Base-by-base conservation (phyloP, 2,329 filamentous ascomycete genomes). In the Fonsecaea pedrosoi region DNA sequence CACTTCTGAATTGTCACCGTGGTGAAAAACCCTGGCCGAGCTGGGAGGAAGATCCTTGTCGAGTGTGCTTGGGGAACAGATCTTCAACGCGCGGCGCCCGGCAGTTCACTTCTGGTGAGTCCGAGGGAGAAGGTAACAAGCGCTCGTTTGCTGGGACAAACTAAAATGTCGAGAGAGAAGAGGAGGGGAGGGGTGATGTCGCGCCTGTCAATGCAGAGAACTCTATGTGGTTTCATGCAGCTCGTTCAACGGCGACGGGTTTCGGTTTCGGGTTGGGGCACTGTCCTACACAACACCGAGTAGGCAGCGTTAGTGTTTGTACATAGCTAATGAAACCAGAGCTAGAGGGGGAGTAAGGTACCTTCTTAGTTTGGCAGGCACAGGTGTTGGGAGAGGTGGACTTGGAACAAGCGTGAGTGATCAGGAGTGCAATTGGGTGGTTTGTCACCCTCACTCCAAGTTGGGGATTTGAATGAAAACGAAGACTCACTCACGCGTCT, bases 161-260 rank as follows among this genome's bases (percentile, higher is more conserved):
- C 45, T 50, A 50, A 45, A 21, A 45, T 45, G 21, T 21, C 42
- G 25, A 25, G 25, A 25, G 25, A 25, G 25, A 25, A 3, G 25
- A 25, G 25, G 25, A 25, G 25, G 25, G 25, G 18, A 25, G 7
- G 45, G 18, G 45, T 25, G 45, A 25, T 10, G 45, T 25, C 45
- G 45, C n/a, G 45, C 45, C 45, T 50, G 45, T 25, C 18, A 50
- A 25, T 50, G 45, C 45, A 25, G 21, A 7, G 21, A 50, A 25
- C 3, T 50, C 21, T n/a, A 21, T 50, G 9, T 50, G 45, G 45
- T 25, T 50, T 50, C 45, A 50, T 50, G 21, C 45, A 25, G 45
- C 45, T 50, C 45, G 18, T 50, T 25, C 45, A 50, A 50, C 45
- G 45, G 40, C 13, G 40, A 42, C 15, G 40, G 45, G 45, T 50